Evolutionary conservation across 495 filamentous ascomycete genomes (phyloP).

Genomic region (Penicillium turbatum): DNA sequence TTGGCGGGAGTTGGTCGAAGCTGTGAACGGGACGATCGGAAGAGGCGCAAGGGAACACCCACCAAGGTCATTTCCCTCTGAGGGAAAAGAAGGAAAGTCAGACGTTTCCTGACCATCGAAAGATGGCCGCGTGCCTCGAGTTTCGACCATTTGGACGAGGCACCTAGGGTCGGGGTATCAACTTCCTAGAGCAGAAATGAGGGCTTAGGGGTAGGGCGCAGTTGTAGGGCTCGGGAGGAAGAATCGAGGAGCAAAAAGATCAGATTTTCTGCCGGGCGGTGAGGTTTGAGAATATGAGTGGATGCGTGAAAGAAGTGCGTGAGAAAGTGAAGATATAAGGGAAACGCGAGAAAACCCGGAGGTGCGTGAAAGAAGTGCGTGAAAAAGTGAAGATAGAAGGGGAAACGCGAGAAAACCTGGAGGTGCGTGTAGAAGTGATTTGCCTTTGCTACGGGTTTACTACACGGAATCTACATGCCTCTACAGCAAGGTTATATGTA

Average conservation of each 20-base stretch:
- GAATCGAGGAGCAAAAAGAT: slow-evolving; percentile 16
- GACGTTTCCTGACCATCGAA: slow-evolving; percentile 31
- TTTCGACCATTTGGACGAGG: slow-evolving; percentile 34
- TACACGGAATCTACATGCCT: too few relatives aligned
- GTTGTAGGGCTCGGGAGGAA: slow-evolving; percentile 25
- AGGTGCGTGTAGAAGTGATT: too few relatives aligned
- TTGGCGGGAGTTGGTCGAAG: neutral
- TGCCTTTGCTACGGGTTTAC: too few relatives aligned
- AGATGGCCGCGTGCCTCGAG: slow-evolving; percentile 24
- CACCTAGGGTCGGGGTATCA: slow-evolving; percentile 25
- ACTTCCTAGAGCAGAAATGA: slow-evolving; percentile 51
- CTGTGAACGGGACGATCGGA: slow-evolving; percentile 3
- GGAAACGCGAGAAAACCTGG: too few relatives aligned
- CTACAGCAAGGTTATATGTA: too few relatives aligned
- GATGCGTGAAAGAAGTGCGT: neutral
- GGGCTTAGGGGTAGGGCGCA: slow-evolving; percentile 53
- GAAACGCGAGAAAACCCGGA: too few relatives aligned
- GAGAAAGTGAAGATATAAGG: too few relatives aligned
- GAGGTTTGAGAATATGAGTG: neutral
- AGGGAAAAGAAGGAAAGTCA: slow-evolving; percentile 30
- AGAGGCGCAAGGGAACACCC: slow-evolving; percentile 19
- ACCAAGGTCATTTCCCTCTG: slow-evolving; percentile 35
- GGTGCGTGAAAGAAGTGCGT: too few relatives aligned
- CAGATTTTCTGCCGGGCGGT: slow-evolving; percentile 22
- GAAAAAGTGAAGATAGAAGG: neutral